phyloP scores from a whole-genome alignment of 257 asterid species.

The Cinchona pubescens region DNA sequence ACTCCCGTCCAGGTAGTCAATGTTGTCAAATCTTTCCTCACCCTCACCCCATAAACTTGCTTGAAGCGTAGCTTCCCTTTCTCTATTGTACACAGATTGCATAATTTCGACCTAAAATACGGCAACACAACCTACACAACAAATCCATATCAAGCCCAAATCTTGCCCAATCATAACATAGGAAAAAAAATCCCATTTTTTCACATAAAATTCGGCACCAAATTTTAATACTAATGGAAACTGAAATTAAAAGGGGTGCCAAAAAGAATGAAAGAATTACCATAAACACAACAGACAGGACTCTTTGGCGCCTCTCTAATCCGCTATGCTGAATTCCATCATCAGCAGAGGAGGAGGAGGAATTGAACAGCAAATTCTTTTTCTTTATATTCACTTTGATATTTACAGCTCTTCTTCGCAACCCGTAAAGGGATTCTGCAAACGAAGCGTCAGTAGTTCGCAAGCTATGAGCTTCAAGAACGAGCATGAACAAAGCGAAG shows the following conservation, averaged over 20 bases:
- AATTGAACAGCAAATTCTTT: conserved; percentile 13
- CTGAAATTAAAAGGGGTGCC: background rate
- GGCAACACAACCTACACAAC: conserved; percentile 78
- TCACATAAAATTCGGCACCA: too few relatives aligned
- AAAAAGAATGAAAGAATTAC: conserved; percentile 30
- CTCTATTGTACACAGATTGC: conserved; percentile 73
- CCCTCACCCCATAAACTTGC: conserved; percentile 94
- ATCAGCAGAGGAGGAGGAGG: too few relatives aligned
- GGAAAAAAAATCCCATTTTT: too few relatives aligned
- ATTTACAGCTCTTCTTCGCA: conserved; percentile 76
- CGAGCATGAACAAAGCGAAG: conserved; percentile 86
- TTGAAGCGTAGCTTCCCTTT: conserved; percentile 93
- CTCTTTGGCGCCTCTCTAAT: conserved; percentile 70
- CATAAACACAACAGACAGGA: conserved; percentile 85
- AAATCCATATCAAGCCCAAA: conserved; percentile 14
- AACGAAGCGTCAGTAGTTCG: conserved; percentile 94
- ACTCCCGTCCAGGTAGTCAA: conserved; percentile 41
- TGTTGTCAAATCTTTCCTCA: conserved; percentile 56
- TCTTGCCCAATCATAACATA: background rate
- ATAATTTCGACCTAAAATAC: conserved; percentile 78
- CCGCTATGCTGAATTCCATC: conserved; percentile 61
- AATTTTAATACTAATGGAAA: too few relatives aligned
- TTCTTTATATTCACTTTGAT: conserved; percentile 40
- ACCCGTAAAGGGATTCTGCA: conserved; percentile 89
- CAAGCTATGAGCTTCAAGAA: conserved; percentile 91